phyloP scores from a whole-genome alignment of 139 green algal species.

The Coelastrella sp. region DNA sequence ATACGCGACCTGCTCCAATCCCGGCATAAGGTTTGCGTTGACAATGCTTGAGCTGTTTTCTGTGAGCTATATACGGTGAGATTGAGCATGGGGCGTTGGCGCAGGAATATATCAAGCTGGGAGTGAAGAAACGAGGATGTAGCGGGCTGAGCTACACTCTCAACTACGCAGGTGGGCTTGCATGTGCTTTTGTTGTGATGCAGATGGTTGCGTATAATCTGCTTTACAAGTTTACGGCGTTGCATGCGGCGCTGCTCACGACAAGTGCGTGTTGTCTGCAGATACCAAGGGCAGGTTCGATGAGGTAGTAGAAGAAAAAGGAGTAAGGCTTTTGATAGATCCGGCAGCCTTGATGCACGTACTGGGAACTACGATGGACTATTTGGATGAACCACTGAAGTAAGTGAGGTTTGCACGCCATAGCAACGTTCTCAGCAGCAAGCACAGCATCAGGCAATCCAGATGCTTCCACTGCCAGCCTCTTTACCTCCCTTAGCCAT shows the following conservation, averaged over 20 bases:
- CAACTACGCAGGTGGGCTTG: constrained; percentile 90
- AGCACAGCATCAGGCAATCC: no score
- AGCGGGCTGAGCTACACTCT: constrained; percentile 98
- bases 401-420: constrained; percentile 42
- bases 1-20: constrained; percentile 82
- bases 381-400: constrained; percentile 89
- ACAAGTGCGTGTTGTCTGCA: constrained; percentile 44
- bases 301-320: constrained; percentile 93
- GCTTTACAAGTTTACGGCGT: neutral
- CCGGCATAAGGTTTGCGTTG: constrained; percentile 79
- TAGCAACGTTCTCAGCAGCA: neutral
- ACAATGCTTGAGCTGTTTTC: neutral
- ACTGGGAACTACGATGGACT: constrained; percentile 98
- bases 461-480: no score
- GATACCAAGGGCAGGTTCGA: constrained; percentile 94
- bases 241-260: neutral
- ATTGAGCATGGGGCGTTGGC: neutral
- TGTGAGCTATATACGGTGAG: neutral
- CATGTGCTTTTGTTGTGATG: neutral
- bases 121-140: constrained; percentile 94
- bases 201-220: neutral
- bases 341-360: constrained; percentile 96
- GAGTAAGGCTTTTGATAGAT: constrained; percentile 95
- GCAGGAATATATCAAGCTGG: constrained; percentile 93
- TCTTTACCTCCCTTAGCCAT: no score